Evolutionary conservation across 108 stramenopile species (phyloP).

Genomic region (Cyclotella kingstonii): DNA sequence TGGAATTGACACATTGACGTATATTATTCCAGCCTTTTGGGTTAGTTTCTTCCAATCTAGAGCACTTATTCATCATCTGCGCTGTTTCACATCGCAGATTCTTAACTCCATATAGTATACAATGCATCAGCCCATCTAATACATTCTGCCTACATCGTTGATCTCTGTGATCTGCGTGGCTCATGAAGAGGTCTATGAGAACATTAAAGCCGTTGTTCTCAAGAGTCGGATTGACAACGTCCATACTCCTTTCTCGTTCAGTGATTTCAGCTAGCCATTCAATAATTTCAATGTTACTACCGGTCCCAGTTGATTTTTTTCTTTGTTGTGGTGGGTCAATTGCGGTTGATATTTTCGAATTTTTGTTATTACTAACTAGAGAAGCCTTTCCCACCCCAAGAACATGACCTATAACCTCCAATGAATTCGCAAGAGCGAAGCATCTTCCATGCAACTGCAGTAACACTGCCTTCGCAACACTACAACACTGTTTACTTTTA

Average conservation of each 20-base stretch:
- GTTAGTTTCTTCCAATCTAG: slow-evolving; percentile 42
- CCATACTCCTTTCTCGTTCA: slow-evolving; percentile 44
- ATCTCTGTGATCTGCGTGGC: slow-evolving; percentile 50
- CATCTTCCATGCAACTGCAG: slow-evolving; percentile 50
- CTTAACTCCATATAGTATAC: slow-evolving; percentile 40
- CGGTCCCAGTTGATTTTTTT: slow-evolving; percentile 11
- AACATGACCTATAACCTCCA: slow-evolving; percentile 45
- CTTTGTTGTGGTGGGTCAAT: slow-evolving; percentile 28
- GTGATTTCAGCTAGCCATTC: slow-evolving; percentile 55
- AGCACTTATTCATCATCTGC: slow-evolving; percentile 30
- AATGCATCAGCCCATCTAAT: slow-evolving; percentile 44
- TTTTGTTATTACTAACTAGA: slow-evolving; percentile 28
- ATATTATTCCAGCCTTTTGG: slow-evolving; percentile 42
- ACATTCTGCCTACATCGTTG: slow-evolving; percentile 51
- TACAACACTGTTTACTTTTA: slow-evolving; percentile 50
- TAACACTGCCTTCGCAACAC: slow-evolving; percentile 49
- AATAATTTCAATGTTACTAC: slow-evolving; percentile 45
- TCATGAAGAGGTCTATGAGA: slow-evolving; percentile 45
- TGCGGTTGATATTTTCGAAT: slow-evolving; percentile 13
- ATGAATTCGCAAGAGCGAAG: slow-evolving; percentile 46
- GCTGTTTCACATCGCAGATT: slow-evolving; percentile 35
- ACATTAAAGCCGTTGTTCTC: slow-evolving; percentile 36
- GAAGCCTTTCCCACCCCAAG: slow-evolving; percentile 44
- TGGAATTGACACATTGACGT: slow-evolving; percentile 17
- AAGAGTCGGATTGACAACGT: slow-evolving; percentile 36